Evolutionary conservation across 1,284 basidiomycete genomes (phyloP).

Genomic region (Leccinum pachyderme): DNA sequence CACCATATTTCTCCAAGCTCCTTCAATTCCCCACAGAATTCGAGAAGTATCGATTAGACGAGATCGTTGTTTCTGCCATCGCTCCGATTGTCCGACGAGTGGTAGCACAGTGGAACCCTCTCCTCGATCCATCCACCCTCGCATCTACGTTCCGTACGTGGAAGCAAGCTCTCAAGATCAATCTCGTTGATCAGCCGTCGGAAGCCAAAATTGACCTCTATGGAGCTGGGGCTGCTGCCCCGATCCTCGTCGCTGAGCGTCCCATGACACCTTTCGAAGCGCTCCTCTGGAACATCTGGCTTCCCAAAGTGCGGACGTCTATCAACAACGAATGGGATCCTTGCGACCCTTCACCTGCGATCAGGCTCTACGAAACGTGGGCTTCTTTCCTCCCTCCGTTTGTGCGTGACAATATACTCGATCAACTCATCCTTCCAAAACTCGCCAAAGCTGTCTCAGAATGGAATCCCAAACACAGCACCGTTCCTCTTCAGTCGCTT

Average conservation of each 20-base stretch:
- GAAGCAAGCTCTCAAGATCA: conserved; percentile 65
- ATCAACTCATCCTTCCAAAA: conserved; percentile 94
- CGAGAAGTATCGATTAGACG: conserved; percentile 78
- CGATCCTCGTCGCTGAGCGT: conserved; percentile 42
- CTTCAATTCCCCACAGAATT: conserved; percentile 79
- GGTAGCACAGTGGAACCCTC: conserved; percentile 69
- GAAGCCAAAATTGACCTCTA: conserved; percentile 55
- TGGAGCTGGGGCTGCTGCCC: conserved; percentile 42
- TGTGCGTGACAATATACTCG: conserved; percentile 91
- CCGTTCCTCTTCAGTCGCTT: conserved; percentile 69
- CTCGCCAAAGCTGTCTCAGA: conserved; percentile 80
- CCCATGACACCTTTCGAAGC: conserved; percentile 96
- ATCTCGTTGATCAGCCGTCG: conserved; percentile 40
- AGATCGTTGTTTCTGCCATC: conserved; percentile 89
- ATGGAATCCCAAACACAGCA: conserved; percentile 69
- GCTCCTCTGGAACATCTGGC: conserved; percentile 91
- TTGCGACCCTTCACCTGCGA: conserved; percentile 67
- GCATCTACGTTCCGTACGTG: conserved; percentile 67
- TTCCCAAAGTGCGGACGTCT: conserved; percentile 87
- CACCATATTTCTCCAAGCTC: conserved; percentile 68
- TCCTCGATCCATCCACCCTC: conserved; percentile 64
- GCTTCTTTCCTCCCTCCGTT: conserved; percentile 83
- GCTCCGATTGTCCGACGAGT: conserved; percentile 73
- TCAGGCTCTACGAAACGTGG: conserved; percentile 89
- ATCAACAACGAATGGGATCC: conserved; percentile 95